phyloP scores from a whole-genome alignment of 108 stramenopile genomes.

The Conticribra guillardii region DNA sequence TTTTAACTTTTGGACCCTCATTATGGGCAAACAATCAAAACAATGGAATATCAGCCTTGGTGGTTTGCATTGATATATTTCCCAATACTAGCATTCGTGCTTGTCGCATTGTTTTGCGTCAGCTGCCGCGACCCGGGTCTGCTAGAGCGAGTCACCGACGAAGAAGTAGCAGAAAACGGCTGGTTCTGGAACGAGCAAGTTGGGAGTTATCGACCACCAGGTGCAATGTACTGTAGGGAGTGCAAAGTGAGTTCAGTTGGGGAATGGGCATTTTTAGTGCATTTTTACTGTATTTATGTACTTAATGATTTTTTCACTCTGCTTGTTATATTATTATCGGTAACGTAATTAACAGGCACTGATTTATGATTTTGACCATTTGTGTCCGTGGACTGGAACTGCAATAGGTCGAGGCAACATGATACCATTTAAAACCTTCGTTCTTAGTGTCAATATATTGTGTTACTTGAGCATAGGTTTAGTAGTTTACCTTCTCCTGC shows the following conservation, averaged over 20 bases:
- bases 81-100: constrained; percentile 65
- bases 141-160: constrained; percentile 82
- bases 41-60: constrained; percentile 71
- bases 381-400: constrained; percentile 89
- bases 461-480: constrained; percentile 86
- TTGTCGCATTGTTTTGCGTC: constrained; percentile 76
- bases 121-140: constrained; percentile 89
- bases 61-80: constrained; percentile 83
- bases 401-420: constrained; percentile 81
- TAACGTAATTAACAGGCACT: constrained; percentile 36
- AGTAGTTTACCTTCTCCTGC: constrained; percentile 48
- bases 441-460: constrained; percentile 82
- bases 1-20: too few species aligned
- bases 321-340: not conserved
- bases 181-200: constrained; percentile 95
- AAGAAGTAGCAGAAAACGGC: constrained; percentile 84
- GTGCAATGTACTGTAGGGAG: constrained; percentile 88
- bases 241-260: constrained; percentile 54
- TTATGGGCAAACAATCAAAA: too few species aligned
- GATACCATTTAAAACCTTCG: constrained; percentile 81
- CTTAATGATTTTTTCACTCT: constrained; percentile 18
- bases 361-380: constrained; percentile 87
- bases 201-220: constrained; percentile 87
- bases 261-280: not conserved
- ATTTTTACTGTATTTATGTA: not conserved